Percentiles rank a stretch among this genome's conserved stretches.
Conservation (phyloP, 768 basidiomycete genomes). For the Pleurotus giganteus region DNA sequence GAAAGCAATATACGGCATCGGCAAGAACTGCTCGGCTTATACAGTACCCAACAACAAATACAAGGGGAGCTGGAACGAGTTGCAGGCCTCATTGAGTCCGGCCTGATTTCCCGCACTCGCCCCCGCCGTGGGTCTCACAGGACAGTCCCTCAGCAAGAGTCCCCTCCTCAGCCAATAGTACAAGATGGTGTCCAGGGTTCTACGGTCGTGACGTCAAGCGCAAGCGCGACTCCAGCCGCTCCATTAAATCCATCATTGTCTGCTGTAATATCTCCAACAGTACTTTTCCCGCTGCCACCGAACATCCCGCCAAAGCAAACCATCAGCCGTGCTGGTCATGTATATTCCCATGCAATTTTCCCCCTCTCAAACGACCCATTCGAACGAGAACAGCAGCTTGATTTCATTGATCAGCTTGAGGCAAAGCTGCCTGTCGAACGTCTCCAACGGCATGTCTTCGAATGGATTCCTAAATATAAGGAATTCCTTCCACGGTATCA, state of each 20-base stretch:
- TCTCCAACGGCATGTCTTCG: conserved; percentile 11
- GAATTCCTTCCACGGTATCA: conserved; percentile 25
- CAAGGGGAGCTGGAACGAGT: background rate
- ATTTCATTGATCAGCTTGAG: conserved; percentile 2
- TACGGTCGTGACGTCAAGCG: background rate
- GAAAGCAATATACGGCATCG: background rate
- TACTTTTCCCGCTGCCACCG: background rate
- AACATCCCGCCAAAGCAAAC: background rate
- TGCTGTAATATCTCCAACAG: background rate
- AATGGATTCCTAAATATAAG: conserved; percentile 19
- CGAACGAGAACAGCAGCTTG: conserved; percentile 6
- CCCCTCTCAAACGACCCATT: conserved; percentile 4
- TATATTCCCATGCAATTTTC: conserved; percentile 7
- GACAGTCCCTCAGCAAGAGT: background rate
- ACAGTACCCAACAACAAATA: background rate
- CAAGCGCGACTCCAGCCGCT: background rate
- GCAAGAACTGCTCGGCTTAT: background rate
- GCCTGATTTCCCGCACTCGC: background rate
- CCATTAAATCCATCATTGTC: background rate
- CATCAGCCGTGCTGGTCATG: background rate
- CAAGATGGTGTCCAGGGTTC: background rate
- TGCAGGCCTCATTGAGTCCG: background rate
- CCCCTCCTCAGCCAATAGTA: background rate
- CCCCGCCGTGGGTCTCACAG: background rate
- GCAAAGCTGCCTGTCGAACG: conserved; percentile 3